Percentiles rank a stretch among this genome's conserved stretches.
Evolutionary conservation across 331 rosid genomes (phyloP).

Genomic region (Spiraea crenata): DNA sequence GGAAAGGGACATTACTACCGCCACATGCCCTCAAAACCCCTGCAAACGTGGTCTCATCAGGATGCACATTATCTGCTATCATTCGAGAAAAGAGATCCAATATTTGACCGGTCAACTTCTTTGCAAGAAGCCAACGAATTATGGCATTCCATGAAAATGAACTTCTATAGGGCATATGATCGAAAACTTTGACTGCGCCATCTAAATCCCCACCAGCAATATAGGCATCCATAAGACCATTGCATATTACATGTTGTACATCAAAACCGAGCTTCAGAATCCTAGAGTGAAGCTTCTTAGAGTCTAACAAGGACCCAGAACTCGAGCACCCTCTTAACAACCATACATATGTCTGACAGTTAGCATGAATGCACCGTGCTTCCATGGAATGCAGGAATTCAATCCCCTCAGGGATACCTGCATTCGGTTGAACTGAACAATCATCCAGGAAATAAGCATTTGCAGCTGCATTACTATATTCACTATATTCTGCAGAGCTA

Average conservation of each 20-base stretch:
- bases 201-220: constrained; percentile 43
- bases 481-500: constrained; percentile 39
- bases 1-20: constrained; percentile 39
- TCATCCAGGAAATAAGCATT: constrained; percentile 36
- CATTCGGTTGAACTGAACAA: constrained; percentile 27
- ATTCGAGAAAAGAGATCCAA: constrained; percentile 44
- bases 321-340: constrained; percentile 55
- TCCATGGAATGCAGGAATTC: constrained; percentile 66
- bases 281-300: constrained; percentile 65
- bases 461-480: constrained; percentile 37
- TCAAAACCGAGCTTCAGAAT: constrained; percentile 66
- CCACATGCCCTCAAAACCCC: constrained; percentile 67
- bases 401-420: constrained; percentile 31
- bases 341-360: constrained; percentile 75
- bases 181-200: constrained; percentile 51
- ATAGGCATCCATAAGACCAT: constrained; percentile 51
- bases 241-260: constrained; percentile 39
- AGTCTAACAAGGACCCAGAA: constrained; percentile 50
- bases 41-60: constrained; percentile 51
- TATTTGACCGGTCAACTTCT: constrained; percentile 36
- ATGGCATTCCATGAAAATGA: constrained; percentile 63
- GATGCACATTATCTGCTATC: constrained; percentile 43
- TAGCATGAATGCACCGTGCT: constrained; percentile 60
- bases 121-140: constrained; percentile 39
- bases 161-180: constrained; percentile 47